Evolutionary conservation across 2,329 filamentous ascomycete genomes (phyloP).

Genomic region (Hansfordia pulvinata): DNA sequence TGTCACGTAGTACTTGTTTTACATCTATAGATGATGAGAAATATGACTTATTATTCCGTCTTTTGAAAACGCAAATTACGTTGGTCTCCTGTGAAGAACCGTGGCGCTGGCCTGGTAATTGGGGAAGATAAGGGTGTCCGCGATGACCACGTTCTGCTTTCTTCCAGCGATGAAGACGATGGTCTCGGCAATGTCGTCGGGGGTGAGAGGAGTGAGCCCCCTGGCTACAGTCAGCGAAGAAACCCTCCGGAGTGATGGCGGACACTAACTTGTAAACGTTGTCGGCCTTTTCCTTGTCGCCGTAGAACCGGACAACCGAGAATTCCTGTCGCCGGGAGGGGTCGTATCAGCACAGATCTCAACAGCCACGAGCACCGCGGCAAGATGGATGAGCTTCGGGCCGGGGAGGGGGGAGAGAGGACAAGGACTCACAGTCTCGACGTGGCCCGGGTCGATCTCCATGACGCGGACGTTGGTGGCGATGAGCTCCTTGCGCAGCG

Average conservation of each 20-base stretch:
- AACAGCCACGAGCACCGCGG: not conserved
- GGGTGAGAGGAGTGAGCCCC: slow-evolving; percentile 50
- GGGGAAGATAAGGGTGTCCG: slow-evolving; percentile 62
- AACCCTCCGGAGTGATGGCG: not conserved
- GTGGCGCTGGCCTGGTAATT: slow-evolving; percentile 48
- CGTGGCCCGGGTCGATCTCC: slow-evolving; percentile 65
- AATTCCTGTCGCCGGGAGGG: too few species aligned
- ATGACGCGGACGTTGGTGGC: slow-evolving; percentile 57
- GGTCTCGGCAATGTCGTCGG: slow-evolving; percentile 67
- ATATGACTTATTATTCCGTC: not conserved
- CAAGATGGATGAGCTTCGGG: too few species aligned
- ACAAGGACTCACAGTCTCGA: slow-evolving; percentile 43
- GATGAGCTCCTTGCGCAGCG: slow-evolving; percentile 58
- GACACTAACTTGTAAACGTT: slow-evolving; percentile 46
- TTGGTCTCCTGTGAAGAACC: slow-evolving; percentile 15
- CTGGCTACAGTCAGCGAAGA: slow-evolving; percentile 9
- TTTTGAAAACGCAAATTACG: not conserved
- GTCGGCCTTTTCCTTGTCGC: slow-evolving; percentile 66
- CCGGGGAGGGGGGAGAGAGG: not conserved
- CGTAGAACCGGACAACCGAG: slow-evolving; percentile 61
- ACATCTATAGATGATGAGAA: slow-evolving; percentile 5
- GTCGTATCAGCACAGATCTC: too few species aligned
- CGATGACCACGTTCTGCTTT: slow-evolving; percentile 69
- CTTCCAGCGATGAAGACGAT: slow-evolving; percentile 65
- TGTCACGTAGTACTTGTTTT: not conserved